Percentiles rank a stretch among this genome's conserved stretches.
phyloP scores from a whole-genome alignment of 371 early-diverging fungal species.

The Nematocida minor region DNA sequence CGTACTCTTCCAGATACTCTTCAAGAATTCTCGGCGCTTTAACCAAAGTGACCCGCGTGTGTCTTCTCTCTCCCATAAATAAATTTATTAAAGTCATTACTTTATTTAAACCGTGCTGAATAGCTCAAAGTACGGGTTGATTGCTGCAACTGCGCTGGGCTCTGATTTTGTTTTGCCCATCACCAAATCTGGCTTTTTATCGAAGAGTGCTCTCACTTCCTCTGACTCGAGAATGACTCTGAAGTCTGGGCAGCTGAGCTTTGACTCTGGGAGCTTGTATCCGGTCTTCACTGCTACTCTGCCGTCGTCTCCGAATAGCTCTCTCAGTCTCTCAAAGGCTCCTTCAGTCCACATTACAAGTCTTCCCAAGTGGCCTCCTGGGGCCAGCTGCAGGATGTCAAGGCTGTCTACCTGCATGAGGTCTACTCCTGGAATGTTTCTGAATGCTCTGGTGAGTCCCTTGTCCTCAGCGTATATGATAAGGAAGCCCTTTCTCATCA shows the following conservation, averaged over 20 bases:
- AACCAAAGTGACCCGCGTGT: slow-evolving; percentile 34
- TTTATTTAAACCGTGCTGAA: slow-evolving; percentile 30
- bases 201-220: slow-evolving; percentile 40
- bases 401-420: slow-evolving; percentile 76
- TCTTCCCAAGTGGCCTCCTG: slow-evolving; percentile 97
- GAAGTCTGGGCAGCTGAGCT: slow-evolving; percentile 42
- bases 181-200: slow-evolving; percentile 9
- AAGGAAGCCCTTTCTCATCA: slow-evolving; percentile 90
- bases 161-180: not conserved
- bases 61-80: slow-evolving; percentile 54
- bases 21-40: slow-evolving; percentile 38
- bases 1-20: slow-evolving; percentile 30
- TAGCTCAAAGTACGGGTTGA: slow-evolving; percentile 48
- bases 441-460: slow-evolving; percentile 88
- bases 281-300: slow-evolving; percentile 66
- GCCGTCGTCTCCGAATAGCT: slow-evolving; percentile 81
- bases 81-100: slow-evolving; percentile 1
- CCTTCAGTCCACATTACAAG: slow-evolving; percentile 97
- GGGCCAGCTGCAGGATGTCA: slow-evolving; percentile 93
- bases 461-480: slow-evolving; percentile 81
- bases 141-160: slow-evolving; percentile 13
- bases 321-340: slow-evolving; percentile 85
- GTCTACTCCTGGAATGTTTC: slow-evolving; percentile 98
- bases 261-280: slow-evolving; percentile 28
- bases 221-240: slow-evolving; percentile 20